These are phyloP conservation scores for Cladorrhinum sp. DNA, from an alignment of 2,329 filamentous ascomycete genomes.

Conservation along the genomic window DNA sequence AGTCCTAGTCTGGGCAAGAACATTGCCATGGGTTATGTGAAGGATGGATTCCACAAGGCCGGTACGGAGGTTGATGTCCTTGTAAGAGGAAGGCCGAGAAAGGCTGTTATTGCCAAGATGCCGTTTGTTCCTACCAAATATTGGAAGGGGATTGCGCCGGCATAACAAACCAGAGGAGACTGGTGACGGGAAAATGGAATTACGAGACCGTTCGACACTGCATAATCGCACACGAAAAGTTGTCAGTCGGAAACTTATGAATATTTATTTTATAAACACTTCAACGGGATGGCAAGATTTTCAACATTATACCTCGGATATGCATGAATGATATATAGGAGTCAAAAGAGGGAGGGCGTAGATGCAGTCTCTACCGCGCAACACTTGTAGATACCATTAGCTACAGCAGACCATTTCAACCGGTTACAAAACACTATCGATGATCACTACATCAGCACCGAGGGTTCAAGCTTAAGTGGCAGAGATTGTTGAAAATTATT, in stretches of 20 bases:
- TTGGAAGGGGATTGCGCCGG: conserved; percentile 45
- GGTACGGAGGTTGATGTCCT: conserved; percentile 78
- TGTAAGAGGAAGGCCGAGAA: conserved; percentile 72
- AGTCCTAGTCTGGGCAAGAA: conserved; percentile 84
- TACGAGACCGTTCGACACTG: conserved; percentile 22
- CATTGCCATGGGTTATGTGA: conserved; percentile 93
- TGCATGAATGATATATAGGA: not conserved
- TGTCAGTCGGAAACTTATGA: no score
- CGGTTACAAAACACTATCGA: not conserved
- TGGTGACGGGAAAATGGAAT: no score
- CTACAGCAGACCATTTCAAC: not conserved
- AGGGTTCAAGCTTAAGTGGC: not conserved
- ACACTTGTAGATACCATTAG: conserved; percentile 5
- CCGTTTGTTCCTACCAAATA: conserved; percentile 83
- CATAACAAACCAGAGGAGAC: no score
- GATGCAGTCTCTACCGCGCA: not conserved
- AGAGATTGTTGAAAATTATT: conserved; percentile 1
- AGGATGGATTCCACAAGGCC: conserved; percentile 75
- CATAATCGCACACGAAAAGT: no score
- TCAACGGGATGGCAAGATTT: no score
- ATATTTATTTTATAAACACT: no score
- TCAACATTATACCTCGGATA: not conserved
- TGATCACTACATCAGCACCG: not conserved
- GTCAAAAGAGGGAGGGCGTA: not conserved
- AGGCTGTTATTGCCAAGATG: conserved; percentile 80